These are phyloP conservation scores for Gossypium arboreum DNA, from an alignment of 345 rosid species.

Conservation along the genomic window DNA sequence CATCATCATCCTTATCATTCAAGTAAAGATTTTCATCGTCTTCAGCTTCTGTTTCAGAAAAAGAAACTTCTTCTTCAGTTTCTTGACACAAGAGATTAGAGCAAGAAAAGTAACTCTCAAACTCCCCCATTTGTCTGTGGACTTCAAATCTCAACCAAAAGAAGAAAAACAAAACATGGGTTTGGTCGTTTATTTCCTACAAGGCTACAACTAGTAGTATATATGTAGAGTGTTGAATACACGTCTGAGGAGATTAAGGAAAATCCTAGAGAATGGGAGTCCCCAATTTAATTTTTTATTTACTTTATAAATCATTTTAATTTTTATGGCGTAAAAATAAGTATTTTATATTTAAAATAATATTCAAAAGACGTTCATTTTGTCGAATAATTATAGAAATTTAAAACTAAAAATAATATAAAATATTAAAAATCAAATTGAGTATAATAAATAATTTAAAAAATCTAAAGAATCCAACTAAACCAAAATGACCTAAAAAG, in stretches of 20 bases:
- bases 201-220: no score
- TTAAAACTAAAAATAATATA: no score
- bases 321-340: no score
- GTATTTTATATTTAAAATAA: no score
- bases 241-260: constrained; percentile 24
- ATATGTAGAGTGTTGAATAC: constrained; percentile 17
- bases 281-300: no score
- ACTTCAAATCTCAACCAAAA: constrained; percentile 1
- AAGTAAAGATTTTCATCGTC: constrained; percentile 15
- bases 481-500: background rate
- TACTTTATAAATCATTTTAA: no score
- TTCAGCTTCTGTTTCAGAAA: constrained; percentile 14
- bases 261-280: background rate
- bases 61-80: constrained; percentile 36
- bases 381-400: no score
- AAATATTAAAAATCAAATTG: no score
- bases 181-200: background rate
- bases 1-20: constrained; percentile 32
- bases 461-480: no score
- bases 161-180: constrained; percentile 29
- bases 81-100: constrained; percentile 54
- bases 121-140: constrained; percentile 32
- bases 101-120: constrained; percentile 27
- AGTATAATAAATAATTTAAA: no score
- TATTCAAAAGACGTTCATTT: no score